These are phyloP conservation scores for Tetrahymena thermophila DNA, from an alignment of 73 alveolate genomes.

Conservation along the genomic window DNA sequence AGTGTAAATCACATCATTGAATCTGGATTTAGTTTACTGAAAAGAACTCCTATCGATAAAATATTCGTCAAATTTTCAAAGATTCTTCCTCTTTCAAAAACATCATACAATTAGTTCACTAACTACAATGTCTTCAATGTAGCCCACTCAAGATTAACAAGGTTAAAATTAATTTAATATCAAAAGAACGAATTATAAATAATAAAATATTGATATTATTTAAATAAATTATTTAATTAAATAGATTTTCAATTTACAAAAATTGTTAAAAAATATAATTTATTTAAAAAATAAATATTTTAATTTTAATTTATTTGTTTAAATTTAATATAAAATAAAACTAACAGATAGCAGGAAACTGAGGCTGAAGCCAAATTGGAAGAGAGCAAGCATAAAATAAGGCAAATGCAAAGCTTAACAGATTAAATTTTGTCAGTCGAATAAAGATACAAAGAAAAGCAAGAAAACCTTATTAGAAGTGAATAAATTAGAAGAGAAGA, in stretches of 20 bases:
- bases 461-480: neutral
- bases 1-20: neutral
- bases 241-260: too few species aligned
- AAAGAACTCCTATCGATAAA: neutral
- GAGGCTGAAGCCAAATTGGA: neutral
- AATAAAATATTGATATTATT: too few species aligned
- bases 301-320: too few species aligned
- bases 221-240: too few species aligned
- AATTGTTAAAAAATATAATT: too few species aligned
- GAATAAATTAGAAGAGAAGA: neutral
- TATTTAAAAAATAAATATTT: too few species aligned
- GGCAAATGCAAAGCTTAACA: neutral
- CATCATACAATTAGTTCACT: neutral
- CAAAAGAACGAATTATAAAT: too few species aligned
- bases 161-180: neutral
- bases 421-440: neutral
- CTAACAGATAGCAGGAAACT: neutral
- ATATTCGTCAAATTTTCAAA: neutral
- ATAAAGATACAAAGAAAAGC: neutral
- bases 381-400: neutral
- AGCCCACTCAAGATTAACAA: neutral
- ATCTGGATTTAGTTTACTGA: neutral
- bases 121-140: neutral
- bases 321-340: too few species aligned
- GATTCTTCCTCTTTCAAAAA: neutral